Evolutionary conservation across 768 basidiomycete genomes (phyloP), one percentile per base, ranked within the genome.

Genomic region (Mycena filopes): DNA sequence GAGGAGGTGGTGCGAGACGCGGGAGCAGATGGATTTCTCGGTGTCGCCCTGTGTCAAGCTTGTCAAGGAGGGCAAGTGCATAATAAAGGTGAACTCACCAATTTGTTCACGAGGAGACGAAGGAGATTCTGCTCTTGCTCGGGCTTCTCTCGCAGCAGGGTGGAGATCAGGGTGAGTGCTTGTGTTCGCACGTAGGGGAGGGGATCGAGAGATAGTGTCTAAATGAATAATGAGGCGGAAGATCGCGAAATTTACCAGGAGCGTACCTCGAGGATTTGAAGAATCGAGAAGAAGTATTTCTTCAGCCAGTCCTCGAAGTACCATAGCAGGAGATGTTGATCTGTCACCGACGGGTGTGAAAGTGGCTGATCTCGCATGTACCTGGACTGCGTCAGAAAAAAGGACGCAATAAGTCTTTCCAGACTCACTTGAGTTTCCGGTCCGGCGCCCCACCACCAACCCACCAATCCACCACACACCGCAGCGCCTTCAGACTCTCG

Each of bases 251-350:
- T 45, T 46, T 10, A 15, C 3, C 2, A 41, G 25, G 33, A 47
- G 71, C 82, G 46, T 43, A 92, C 94, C 86, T 99, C 97, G 20
- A 98, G 87, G 41, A 93, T 88, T 75, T 97, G 94, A 4, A 99
- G 85, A 41, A 98, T 77, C 2, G 90, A 89, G 79, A 97, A 99
- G 80, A 98, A 98, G 76, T 91, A 99, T 68, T 95, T 96, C 79
- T 99, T 99, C 53, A 98, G 76, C 93, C 95, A 98, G 71, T 99
- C 97, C 76, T 99, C 98, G 76, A 98, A 99, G 65, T 91, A 91
- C 90, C 93, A 99, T 4, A 91, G 62, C 7, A 96, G 71, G 0
- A 98, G 78, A 74, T 93, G 87, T 55, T 87, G 82, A 60, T 96
- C 92, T 0, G 90, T 89, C 29, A 87, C 82, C 20, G 79, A 77